Percentiles rank a stretch among this genome's conserved stretches.
Conservation (phyloP, 1,284 basidiomycete genomes). For the Cystobasidium sp. region DNA sequence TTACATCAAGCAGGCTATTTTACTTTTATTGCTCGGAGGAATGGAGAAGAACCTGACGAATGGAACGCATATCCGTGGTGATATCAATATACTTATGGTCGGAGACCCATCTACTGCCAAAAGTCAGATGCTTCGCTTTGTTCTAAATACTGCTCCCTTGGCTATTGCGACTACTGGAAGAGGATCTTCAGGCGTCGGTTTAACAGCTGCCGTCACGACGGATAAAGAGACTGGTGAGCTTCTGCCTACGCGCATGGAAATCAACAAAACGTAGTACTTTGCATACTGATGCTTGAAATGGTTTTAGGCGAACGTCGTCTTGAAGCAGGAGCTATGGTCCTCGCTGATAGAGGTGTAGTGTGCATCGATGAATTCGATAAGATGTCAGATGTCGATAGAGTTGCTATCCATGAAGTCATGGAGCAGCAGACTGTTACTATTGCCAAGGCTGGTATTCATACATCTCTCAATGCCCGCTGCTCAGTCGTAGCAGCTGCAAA, state of each 20-base stretch:
- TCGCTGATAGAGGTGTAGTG: conserved; percentile 98
- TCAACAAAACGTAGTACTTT: no score
- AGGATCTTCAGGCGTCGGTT: conserved; percentile 95
- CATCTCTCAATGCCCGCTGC: conserved; percentile 94
- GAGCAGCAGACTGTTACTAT: conserved; percentile 97
- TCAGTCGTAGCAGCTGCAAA: conserved; percentile 98
- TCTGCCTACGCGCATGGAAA: no score
- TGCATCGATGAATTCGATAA: conserved; percentile 99
- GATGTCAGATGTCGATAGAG: conserved; percentile 97
- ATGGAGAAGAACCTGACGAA: conserved; percentile 97
- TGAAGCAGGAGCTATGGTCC: conserved; percentile 98
- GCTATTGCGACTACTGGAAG: conserved; percentile 98
- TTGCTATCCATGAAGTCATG: conserved; percentile 99
- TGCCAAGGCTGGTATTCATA: conserved; percentile 98
- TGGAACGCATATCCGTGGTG: conserved; percentile 97
- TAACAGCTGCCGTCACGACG: conserved; percentile 98
- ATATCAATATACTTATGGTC: conserved; percentile 99
- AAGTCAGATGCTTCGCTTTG: conserved; percentile 94
- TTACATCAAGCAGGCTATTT: conserved; percentile 91
- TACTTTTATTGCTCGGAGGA: conserved; percentile 90
- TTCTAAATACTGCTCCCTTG: conserved; percentile 91
- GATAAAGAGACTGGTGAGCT: conserved; percentile 82
- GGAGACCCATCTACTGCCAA: conserved; percentile 98
- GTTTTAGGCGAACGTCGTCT: conserved; percentile 92
- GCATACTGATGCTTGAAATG: no score